Evolutionary conservation across 805 yeast species (phyloP), one percentile per base, ranked within the genome.

Genomic region (Myxozyma vanderwaltii): DNA sequence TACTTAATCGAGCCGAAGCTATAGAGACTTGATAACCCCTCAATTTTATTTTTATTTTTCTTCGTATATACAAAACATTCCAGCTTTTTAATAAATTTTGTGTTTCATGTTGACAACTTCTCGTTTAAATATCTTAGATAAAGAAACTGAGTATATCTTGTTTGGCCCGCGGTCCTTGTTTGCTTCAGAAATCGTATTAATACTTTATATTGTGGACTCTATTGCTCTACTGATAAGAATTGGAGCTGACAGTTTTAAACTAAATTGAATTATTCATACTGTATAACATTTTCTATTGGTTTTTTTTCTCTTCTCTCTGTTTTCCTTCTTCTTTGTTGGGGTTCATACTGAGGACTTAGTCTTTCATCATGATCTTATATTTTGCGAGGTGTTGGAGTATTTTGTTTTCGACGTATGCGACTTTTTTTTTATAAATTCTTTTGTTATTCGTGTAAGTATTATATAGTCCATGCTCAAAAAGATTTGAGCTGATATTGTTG

Each of bases 331-430:
- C 33, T 29, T 29, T 6, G 10, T 6, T 29, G 33, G 33, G 33
- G 33, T 29, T 7, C 33, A 29, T 29, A 29, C 33, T 10, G 6
- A 10, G 43, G 17, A 13, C 17, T 38, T 24, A 17, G 10, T 26
- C 35, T 26, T 44, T 33, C 48, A 44, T 44, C 33, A 29, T 27
- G 48, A 44, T 44, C 21, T 44, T 26, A 44, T n/a, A 24, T 44
- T 26, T 38, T 33, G 48, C 48, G 48, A 29, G 51, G 27, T 47
- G 47, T 43, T 29, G 24, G 49, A 27, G 49, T 45, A 26, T 15
- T 27, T 45, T 27, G 19, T n/a, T 27, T n/a, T 27, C 26, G 23
- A 23, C 4, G 40, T 45, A 23, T 12, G 40, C 17, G 19, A 12
- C 15, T 6, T 26, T 44, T 44, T 13, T 44, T 24, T 33, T 33